phyloP scores from a whole-genome alignment of 371 early-diverging fungal genomes.

The Mortierella sp. region DNA sequence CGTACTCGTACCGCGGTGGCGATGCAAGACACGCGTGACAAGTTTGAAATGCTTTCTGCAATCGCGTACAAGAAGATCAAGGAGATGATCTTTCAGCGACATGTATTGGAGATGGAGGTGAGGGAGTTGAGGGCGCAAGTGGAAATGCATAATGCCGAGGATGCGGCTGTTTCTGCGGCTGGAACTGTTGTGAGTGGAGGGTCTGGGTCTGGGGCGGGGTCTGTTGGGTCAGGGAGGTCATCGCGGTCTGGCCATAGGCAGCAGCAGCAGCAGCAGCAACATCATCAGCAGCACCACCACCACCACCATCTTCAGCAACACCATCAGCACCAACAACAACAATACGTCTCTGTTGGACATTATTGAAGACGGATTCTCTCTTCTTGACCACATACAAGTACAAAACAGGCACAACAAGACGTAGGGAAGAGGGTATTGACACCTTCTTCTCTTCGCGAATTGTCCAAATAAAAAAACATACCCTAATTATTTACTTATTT shows the following conservation, averaged over 20 bases:
- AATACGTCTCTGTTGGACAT: conserved; percentile 6
- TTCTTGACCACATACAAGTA: not conserved
- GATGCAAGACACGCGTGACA: conserved; percentile 64
- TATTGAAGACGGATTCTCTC: not conserved
- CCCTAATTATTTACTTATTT: too few species aligned
- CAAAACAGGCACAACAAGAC: not conserved
- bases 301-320: conserved; percentile 8
- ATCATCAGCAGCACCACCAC: not conserved
- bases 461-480: too few species aligned
- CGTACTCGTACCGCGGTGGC: conserved; percentile 62
- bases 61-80: conserved; percentile 68
- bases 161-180: conserved; percentile 1
- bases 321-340: not conserved
- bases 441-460: too few species aligned
- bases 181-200: not conserved
- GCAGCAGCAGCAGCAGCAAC: not conserved
- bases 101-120: conserved; percentile 55
- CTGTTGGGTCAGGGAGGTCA: too few species aligned
- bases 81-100: conserved; percentile 61
- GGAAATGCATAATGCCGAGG: conserved; percentile 28
- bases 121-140: conserved; percentile 44
- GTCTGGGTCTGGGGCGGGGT: not conserved
- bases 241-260: not conserved
- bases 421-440: not conserved
- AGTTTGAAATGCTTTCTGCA: conserved; percentile 67